Evolutionary conservation across 2,329 filamentous ascomycete genomes (phyloP).

Genomic region (Alternaria novae-zelandiae): DNA sequence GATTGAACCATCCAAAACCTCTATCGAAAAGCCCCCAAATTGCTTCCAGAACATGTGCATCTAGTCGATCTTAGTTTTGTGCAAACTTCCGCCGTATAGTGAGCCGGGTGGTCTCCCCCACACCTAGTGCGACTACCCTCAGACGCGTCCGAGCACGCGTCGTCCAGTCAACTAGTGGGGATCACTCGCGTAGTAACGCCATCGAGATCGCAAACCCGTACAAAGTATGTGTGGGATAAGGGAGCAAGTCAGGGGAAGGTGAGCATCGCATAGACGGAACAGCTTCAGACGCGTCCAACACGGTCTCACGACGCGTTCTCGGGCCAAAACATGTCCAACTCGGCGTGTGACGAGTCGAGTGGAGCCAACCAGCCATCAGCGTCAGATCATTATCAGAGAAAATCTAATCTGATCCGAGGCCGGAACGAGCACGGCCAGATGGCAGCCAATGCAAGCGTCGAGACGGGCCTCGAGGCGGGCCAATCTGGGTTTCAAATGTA

Average conservation of each 20-base stretch:
- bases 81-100: neutral
- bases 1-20: neutral
- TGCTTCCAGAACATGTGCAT: neutral
- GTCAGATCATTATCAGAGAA: slow-evolving; percentile 17
- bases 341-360: slow-evolving; percentile 10
- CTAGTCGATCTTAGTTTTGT: neutral
- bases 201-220: neutral
- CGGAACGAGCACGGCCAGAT: slow-evolving; percentile 18
- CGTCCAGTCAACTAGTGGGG: slow-evolving; percentile 13
- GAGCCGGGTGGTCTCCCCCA: neutral
- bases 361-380: slow-evolving; percentile 12
- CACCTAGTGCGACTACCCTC: slow-evolving; percentile 2
- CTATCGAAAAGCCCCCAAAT: neutral
- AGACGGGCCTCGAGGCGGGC: slow-evolving; percentile 15
- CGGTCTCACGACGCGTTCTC: neutral
- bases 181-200: neutral
- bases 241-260: neutral
- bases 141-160: slow-evolving; percentile 16
- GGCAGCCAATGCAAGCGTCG: slow-evolving; percentile 21
- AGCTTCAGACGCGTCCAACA: slow-evolving; percentile 10
- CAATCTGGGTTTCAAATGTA: slow-evolving; percentile 20
- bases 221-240: neutral
- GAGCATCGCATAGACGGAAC: neutral
- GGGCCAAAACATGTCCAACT: neutral
- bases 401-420: slow-evolving; percentile 39